Base-by-base conservation (phyloP, 176 grass and related monocot species). In the Eleusine coracana region DNA sequence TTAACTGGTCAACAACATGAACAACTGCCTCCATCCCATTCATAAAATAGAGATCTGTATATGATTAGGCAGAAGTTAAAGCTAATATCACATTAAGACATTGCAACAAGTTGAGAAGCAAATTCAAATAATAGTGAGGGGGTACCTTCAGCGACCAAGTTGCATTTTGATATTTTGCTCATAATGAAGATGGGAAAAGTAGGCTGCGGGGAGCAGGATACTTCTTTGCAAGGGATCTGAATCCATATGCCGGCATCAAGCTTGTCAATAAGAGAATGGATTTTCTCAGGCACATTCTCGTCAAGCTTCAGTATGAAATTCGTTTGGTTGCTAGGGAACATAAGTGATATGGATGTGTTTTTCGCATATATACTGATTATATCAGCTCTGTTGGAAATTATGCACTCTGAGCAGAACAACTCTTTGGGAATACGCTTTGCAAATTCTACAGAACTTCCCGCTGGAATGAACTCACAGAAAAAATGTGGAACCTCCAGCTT, bases 221-320 rank as follows among this genome's bases (percentile, higher is more conserved):
- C 66, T 44, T 83, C 80, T 76, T 81, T 89, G 82, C 66, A 90
- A 69, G 96, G 96, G 74, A 95, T 80, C 82, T 90, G 74, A 82
- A 98, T 88, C 92, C 92, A 98, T 76, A 93, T 74, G 82, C 85
- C 85, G 74, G 84, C 82, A 88, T 98, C 90, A 86, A 98, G 79
- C 37, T 88, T 91, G 83, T 86, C 89, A 79, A 98, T 77, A 81
- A 98, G 78, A 82, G 88, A 84, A 49, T 75, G 79, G 44, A 66
- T 88, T 86, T 76, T 87, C 74, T 83, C 84, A 74, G 84, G 85
- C 80, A 86, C 82, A 66, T 88, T 79, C 45, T 95, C 87, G 70
- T 86, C 96, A 89, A 87, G 75, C 71, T 86, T 91, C 54, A 88
- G 66, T 18, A 75, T 69, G 46, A 90, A 86, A 79, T 78, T 90